Conservation (phyloP, 208 protist genomes). For the Polymyxa betae region DNA sequence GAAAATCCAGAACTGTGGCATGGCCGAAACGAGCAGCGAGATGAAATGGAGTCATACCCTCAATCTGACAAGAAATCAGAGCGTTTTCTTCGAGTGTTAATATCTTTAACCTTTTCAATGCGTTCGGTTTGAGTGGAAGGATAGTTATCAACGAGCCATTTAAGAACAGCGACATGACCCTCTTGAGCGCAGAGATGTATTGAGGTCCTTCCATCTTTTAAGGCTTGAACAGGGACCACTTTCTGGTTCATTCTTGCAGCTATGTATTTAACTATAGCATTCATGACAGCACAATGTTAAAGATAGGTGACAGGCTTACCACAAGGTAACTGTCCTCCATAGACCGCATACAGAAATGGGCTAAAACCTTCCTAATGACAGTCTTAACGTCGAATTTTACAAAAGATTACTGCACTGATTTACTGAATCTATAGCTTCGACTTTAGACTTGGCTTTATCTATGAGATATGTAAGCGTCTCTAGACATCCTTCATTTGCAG, state of each 20-base stretch:
- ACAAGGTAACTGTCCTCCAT: conserved; percentile 26
- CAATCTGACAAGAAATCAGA: not conserved
- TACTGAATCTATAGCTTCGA: not conserved
- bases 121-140: not conserved
- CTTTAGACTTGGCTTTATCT: not conserved
- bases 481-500: conserved; percentile 11
- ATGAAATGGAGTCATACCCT: not conserved
- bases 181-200: conserved; percentile 47
- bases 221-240: not conserved
- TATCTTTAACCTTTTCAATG: not conserved
- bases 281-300: not conserved
- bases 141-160: not conserved
- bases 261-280: conserved; percentile 17
- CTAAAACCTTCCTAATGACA: not conserved
- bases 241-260: not conserved
- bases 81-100: not conserved
- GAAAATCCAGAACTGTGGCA: conserved; percentile 16
- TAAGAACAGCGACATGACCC: not conserved
- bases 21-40: not conserved
- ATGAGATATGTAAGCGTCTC: not conserved
- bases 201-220: not conserved
- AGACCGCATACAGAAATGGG: conserved; percentile 11
- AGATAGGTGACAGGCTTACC: not conserved
- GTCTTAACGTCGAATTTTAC: not conserved
- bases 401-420: not conserved